Evolutionary conservation across 2,329 filamentous ascomycete species (phyloP).

Genomic region (Didymella pomorum): DNA sequence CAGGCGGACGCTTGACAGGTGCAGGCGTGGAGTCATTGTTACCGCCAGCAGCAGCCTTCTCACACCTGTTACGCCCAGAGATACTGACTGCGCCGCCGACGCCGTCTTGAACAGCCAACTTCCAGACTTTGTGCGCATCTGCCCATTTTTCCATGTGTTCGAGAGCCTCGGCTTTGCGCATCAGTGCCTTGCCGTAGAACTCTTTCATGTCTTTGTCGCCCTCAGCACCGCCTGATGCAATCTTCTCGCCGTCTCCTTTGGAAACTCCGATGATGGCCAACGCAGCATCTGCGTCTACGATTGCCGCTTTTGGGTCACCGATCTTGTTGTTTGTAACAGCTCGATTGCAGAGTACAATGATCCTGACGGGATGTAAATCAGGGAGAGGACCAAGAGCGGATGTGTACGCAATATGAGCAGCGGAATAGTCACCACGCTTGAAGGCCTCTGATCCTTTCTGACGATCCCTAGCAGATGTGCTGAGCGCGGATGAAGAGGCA

Average conservation of each 20-base stretch:
- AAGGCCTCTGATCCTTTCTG: conserved; percentile 86
- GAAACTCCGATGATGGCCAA: conserved; percentile 80
- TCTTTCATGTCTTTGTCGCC: conserved; percentile 85
- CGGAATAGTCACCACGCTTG: conserved; percentile 90
- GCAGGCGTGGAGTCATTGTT: conserved; percentile 28
- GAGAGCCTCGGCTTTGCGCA: conserved; percentile 92
- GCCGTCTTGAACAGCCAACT: conserved; percentile 80
- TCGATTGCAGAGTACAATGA: conserved; percentile 90
- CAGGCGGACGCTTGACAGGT: conserved; percentile 38
- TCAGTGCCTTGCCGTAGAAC: conserved; percentile 90
- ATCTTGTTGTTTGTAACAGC: conserved; percentile 90
- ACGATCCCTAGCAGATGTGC: conserved; percentile 79
- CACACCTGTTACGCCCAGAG: conserved; percentile 86
- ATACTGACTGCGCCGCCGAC: conserved; percentile 86
- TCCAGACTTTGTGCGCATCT: conserved; percentile 84
- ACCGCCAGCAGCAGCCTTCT: conserved; percentile 72
- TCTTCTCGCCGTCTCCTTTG: conserved; percentile 80
- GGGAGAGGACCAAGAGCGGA: conserved; percentile 79
- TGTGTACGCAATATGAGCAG: conserved; percentile 84
- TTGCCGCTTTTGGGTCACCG: conserved; percentile 86
- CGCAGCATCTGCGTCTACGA: conserved; percentile 83
- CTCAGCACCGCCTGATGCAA: conserved; percentile 69
- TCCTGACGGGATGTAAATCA: conserved; percentile 78
- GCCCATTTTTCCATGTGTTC: conserved; percentile 95
- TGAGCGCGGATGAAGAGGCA: conserved; percentile 73